Conservation (phyloP, 2,329 filamentous ascomycete species). For the Fusarium tanahbumbuense region DNA sequence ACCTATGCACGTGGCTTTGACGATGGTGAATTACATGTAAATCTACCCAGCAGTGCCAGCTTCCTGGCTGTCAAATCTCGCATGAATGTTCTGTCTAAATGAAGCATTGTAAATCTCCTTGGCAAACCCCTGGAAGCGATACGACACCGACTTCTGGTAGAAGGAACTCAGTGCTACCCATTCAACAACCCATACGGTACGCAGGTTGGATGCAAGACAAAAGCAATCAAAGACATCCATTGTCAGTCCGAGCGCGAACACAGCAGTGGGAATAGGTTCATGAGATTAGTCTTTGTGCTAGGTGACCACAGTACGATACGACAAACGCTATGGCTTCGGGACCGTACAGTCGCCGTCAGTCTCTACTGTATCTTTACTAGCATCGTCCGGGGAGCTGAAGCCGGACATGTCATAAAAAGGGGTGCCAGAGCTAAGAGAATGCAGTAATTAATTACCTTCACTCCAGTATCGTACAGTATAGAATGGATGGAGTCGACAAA, state of each 20-base stretch:
- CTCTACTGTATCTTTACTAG: constrained; percentile 24
- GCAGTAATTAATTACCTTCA: constrained; percentile 6
- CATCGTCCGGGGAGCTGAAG: constrained; percentile 34
- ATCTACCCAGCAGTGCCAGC: background rate
- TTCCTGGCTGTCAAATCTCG: constrained; percentile 12
- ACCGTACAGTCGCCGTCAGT: constrained; percentile 2
- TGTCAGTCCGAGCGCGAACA: constrained; percentile 18
- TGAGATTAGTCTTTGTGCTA: constrained; percentile 7
- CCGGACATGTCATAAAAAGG: constrained; percentile 28
- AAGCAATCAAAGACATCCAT: constrained; percentile 21
- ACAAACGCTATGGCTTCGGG: constrained; percentile 4
- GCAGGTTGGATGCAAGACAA: constrained; percentile 14
- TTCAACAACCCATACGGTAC: constrained; percentile 3
- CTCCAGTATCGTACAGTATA: background rate
- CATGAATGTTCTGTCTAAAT: constrained; percentile 37
- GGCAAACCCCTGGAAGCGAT: constrained; percentile 20
- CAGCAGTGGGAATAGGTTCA: background rate
- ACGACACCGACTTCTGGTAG: background rate
- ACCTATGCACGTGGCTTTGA: constrained; percentile 42
- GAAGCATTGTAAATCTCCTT: constrained; percentile 36
- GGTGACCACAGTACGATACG: constrained; percentile 1
- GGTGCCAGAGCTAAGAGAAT: constrained; percentile 20
- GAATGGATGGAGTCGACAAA: constrained; percentile 9
- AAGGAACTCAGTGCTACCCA: background rate
- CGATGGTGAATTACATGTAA: constrained; percentile 4